phyloP scores from a whole-genome alignment of 768 basidiomycete genomes.

The Suillus paluster region DNA sequence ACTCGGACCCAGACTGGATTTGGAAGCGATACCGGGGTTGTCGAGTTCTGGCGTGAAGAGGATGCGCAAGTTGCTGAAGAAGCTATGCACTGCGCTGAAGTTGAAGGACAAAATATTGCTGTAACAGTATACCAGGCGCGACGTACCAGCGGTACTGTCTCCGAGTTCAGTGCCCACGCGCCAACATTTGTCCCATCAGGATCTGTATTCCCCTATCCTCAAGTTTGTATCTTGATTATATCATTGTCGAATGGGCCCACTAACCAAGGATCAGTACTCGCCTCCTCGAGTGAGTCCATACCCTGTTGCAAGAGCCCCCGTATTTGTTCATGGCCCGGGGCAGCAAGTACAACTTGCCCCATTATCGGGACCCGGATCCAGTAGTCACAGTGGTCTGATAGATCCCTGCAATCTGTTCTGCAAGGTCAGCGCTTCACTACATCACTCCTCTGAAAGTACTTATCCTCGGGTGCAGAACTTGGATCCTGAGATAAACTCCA shows the following conservation, averaged over 20 bases:
- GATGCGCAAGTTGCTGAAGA: slow-evolving; percentile 81
- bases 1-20: slow-evolving; percentile 75
- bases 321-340: slow-evolving; percentile 85
- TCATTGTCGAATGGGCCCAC: slow-evolving; percentile 9
- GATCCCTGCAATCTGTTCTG: slow-evolving; percentile 92
- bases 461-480: slow-evolving; percentile 61
- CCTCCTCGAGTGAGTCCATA: slow-evolving; percentile 65
- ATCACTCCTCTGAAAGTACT: slow-evolving; percentile 5
- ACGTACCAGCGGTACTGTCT: slow-evolving; percentile 54
- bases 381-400: slow-evolving; percentile 84
- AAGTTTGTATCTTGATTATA: slow-evolving; percentile 47
- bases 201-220: slow-evolving; percentile 65
- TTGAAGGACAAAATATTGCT: slow-evolving; percentile 84
- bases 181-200: slow-evolving; percentile 78
- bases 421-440: slow-evolving; percentile 55
- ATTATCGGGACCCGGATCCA: slow-evolving; percentile 71
- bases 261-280: slow-evolving; percentile 53
- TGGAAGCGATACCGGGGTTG: slow-evolving; percentile 75
- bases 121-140: slow-evolving; percentile 78
- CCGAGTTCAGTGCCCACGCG: slow-evolving; percentile 76
- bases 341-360: slow-evolving; percentile 90
- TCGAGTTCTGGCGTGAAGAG: slow-evolving; percentile 89
- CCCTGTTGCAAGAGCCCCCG: slow-evolving; percentile 41
- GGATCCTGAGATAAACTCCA: slow-evolving; percentile 84
- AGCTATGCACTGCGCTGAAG: slow-evolving; percentile 81